Evolutionary conservation across 2,329 filamentous ascomycete genomes (phyloP).

Genomic region (Ceratocystis cubensis): DNA sequence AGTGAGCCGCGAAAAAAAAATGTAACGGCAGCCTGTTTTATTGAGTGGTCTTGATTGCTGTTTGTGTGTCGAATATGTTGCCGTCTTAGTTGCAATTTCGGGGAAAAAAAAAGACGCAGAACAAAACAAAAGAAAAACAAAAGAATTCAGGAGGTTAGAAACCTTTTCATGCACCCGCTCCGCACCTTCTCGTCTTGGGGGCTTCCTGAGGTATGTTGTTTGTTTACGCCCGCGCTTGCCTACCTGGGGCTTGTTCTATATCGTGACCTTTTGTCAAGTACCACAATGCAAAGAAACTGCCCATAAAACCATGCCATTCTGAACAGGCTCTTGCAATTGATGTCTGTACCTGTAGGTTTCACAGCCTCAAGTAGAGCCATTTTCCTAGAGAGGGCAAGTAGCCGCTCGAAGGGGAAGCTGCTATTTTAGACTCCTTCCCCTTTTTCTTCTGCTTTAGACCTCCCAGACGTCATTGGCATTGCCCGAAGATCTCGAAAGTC

Average conservation of each 20-base stretch:
- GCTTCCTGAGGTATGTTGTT: not conserved
- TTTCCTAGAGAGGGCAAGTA: not conserved
- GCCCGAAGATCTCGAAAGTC: not conserved
- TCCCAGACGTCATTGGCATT: not conserved
- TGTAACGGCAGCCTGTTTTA: not conserved
- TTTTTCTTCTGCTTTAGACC: not conserved
- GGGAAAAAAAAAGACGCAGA: not conserved
- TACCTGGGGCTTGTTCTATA: not conserved
- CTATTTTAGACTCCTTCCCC: not conserved
- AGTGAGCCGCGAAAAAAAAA: not conserved
- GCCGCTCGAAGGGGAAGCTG: not conserved
- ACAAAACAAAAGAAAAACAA: conserved; percentile 1
- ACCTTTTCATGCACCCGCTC: not conserved
- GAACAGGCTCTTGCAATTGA: not conserved
- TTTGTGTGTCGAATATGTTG: not conserved
- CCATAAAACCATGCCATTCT: not conserved
- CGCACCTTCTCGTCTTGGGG: not conserved
- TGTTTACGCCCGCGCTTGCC: not conserved
- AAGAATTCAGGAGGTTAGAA: not conserved
- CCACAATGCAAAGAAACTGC: not conserved
- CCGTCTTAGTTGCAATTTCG: not conserved
- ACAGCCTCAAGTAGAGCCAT: not conserved
- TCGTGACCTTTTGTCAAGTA: too few relatives aligned
- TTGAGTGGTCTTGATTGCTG: not conserved
- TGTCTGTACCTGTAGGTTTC: not conserved